These are phyloP conservation scores for Sequoiadendron giganteum DNA, from an alignment of 75 land plant genomes.

Conservation along the genomic window DNA sequence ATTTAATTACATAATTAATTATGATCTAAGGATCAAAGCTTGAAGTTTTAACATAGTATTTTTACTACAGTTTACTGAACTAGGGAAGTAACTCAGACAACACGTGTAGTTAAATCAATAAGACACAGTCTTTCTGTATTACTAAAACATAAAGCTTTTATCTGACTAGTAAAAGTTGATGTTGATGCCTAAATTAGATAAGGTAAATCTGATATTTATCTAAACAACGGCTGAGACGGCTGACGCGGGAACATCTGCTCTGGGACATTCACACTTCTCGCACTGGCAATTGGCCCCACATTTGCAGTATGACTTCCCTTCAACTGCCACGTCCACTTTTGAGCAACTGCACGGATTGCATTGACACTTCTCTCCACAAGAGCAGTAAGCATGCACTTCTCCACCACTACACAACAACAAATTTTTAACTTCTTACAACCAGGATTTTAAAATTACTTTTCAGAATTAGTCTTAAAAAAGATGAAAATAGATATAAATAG, in stretches of 20 bases:
- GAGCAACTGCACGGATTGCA: background rate
- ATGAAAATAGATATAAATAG: background rate
- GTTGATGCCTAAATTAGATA: background rate
- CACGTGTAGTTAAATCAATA: too few species aligned
- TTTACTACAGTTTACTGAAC: too few species aligned
- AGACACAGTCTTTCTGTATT: too few species aligned
- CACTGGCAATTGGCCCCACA: background rate
- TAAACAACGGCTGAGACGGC: background rate
- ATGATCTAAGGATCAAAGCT: too few species aligned
- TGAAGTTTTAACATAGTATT: too few species aligned
- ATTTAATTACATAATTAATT: too few species aligned
- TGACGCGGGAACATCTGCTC: background rate
- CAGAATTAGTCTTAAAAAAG: too few species aligned
- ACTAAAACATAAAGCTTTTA: too few species aligned
- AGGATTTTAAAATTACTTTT: too few species aligned
- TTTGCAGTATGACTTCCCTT: background rate
- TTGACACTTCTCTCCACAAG: background rate
- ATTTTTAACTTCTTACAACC: too few species aligned
- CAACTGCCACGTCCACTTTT: background rate
- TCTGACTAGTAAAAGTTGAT: too few species aligned
- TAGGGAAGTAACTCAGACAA: too few species aligned
- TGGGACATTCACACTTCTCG: background rate
- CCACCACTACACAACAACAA: background rate
- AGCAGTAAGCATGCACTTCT: background rate
- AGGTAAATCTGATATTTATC: background rate